Evolutionary conservation across 805 yeast species (phyloP).

Genomic region (Saccharomycopsis selenospora): DNA sequence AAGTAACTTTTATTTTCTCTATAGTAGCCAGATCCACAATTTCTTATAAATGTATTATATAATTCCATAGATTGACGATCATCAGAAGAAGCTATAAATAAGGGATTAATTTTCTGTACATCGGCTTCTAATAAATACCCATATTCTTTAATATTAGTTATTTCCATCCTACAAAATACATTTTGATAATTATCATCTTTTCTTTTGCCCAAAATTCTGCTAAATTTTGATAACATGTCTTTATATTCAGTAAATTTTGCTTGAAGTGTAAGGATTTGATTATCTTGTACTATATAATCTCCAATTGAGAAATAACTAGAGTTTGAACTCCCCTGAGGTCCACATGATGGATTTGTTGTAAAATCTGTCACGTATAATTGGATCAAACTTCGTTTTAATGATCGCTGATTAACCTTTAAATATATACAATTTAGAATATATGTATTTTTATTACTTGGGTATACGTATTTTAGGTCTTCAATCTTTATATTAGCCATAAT

Average conservation of each 20-base stretch:
- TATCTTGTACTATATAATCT: neutral
- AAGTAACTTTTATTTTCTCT: neutral
- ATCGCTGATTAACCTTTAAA: constrained; percentile 4
- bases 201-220: neutral
- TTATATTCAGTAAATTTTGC: neutral
- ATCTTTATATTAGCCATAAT: no score
- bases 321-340: constrained; percentile 6
- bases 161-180: constrained; percentile 7
- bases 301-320: constrained; percentile 4
- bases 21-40: neutral
- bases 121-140: constrained; percentile 2
- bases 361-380: constrained; percentile 16
- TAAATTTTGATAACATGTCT: neutral
- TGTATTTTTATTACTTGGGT: no score
- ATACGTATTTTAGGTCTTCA: no score
- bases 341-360: constrained; percentile 4
- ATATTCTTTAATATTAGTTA: constrained; percentile 4
- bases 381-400: constrained; percentile 1
- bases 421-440: constrained; percentile 7
- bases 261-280: constrained; percentile 7
- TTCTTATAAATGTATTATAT: neutral
- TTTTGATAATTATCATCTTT: neutral
- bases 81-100: neutral
- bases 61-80: neutral
- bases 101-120: neutral